Conservation (phyloP, 2,329 filamentous ascomycete species). For the Phyllosticta ampelicida region DNA sequence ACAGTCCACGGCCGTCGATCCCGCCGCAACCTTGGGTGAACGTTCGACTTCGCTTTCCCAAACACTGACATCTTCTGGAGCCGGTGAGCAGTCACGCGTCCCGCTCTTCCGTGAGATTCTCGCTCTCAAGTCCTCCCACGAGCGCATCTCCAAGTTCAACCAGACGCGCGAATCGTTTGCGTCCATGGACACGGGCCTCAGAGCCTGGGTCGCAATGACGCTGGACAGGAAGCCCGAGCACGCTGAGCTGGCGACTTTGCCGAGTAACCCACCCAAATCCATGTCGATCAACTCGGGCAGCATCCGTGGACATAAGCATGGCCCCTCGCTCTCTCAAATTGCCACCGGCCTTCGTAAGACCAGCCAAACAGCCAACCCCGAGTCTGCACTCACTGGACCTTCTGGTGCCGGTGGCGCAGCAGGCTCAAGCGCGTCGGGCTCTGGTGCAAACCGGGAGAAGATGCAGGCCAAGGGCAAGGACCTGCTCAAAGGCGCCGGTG, state of each 20-base stretch:
- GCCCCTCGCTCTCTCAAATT: conserved; percentile 26
- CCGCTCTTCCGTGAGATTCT: conserved; percentile 63
- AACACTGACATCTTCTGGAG: neutral
- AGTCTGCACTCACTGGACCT: conserved; percentile 13
- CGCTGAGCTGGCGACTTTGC: conserved; percentile 37
- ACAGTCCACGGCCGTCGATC: conserved; percentile 8
- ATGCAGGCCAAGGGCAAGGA: conserved; percentile 82
- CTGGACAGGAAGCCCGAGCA: conserved; percentile 43
- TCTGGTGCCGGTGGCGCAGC: conserved; percentile 16
- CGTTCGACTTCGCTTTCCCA: conserved; percentile 1
- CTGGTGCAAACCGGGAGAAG: conserved; percentile 19
- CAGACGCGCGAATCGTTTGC: conserved; percentile 62
- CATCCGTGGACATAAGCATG: conserved; percentile 20
- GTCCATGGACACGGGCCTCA: conserved; percentile 63
- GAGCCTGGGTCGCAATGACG: conserved; percentile 44
- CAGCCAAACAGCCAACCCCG: conserved; percentile 13
- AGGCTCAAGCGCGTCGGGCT: conserved; percentile 20
- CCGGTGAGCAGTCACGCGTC: neutral
- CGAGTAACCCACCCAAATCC: conserved; percentile 25
- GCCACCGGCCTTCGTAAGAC: conserved; percentile 12
- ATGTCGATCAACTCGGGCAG: conserved; percentile 11
- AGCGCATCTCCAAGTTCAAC: conserved; percentile 65
- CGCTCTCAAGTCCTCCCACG: conserved; percentile 50
- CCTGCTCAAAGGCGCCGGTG: conserved; percentile 70
- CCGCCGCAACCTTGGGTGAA: neutral